Evolutionary conservation across 2,329 filamentous ascomycete species (phyloP), one percentile per base, ranked within the genome.

Genomic region (Penicillium sp.): DNA sequence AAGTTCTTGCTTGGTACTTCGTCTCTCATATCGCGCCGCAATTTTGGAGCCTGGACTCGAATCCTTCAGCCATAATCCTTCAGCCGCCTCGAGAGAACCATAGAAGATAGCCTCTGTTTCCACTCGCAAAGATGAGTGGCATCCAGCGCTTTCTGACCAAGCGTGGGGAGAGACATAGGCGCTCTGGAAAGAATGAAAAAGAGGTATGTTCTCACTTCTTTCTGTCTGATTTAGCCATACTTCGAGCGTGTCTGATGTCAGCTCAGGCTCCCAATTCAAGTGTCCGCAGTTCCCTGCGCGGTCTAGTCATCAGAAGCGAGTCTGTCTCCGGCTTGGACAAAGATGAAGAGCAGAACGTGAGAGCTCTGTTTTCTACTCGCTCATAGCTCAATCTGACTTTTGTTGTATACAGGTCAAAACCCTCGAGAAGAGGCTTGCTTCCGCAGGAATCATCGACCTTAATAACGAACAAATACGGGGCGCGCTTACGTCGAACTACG

Each of bases 391-490:
- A 3, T 24, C 23, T 56, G 21, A 53, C n/a, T n/a, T 38, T 28
- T 23, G 21, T 38, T 24, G 30, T 35, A n/a, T 1, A 33, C 55
- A 80, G 81, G 72, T 84, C 65, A 79, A 82, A 62, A 71, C 71
- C 33, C 73, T 87, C 30, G 74, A 81, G 56, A 74, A 80, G 47
- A 77, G 79, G 47, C 68, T 88, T 26, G 70, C 78, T 40, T 69
- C 76, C 20, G 72, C 75, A 59, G 84, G 84, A 45, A 82, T 84
- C 59, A 74, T 78, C 5, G 76, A 72, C 11, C 71, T 87, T 76
- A 71, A 82, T 77, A 76, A 85, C 58, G 75, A 81, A 46, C 89
- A 95, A 52, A 78, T 83, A 42, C 74, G 77, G 56, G 85, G 86
- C 74, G 83, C 83, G 1, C 72, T 89, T 23, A 74, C 80, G 48